A percentile compares a stretch with the other conserved stretches of the same genome.
Conservation (phyloP, 495 filamentous ascomycete genomes). For the Penicillium salamii region DNA sequence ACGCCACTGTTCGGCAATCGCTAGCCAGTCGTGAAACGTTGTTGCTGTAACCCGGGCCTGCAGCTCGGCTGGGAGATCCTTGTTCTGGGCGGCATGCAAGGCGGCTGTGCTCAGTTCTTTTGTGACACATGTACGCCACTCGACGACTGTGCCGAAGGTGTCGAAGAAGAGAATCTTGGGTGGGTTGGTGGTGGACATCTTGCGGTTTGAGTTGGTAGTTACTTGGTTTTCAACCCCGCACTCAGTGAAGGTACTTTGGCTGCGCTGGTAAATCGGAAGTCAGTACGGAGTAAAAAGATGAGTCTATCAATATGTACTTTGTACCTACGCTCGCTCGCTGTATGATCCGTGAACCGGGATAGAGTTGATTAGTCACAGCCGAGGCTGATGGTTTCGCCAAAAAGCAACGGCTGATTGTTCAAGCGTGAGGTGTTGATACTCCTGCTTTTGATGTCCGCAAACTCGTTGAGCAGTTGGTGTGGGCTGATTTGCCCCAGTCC, state of each 20-base stretch:
- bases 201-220: neutral
- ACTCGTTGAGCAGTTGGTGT: no score
- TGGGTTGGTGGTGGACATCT: conserved; percentile 30
- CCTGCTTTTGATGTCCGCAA: no score
- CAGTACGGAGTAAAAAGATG: neutral
- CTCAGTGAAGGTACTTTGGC: neutral
- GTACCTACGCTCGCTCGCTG: neutral
- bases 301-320: neutral
- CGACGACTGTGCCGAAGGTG: conserved; percentile 74
- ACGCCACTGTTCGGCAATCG: conserved; percentile 67
- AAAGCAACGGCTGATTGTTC: conserved; percentile 1
- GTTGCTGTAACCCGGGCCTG: conserved; percentile 48
- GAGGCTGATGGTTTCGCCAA: neutral
- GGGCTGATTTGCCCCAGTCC: no score
- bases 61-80: conserved; percentile 44
- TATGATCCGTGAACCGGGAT: no score
- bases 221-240: neutral
- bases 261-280: neutral
- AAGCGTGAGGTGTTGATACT: no score
- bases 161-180: conserved; percentile 57
- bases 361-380: neutral
- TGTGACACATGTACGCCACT: conserved; percentile 64
- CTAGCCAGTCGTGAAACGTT: conserved; percentile 55
- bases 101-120: conserved; percentile 42
- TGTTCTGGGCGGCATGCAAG: conserved; percentile 30